A percentile compares a stretch with the other conserved stretches of the same genome.
Conservation (phyloP, 1,284 basidiomycete genomes). For the Neolentinus lepideus region DNA sequence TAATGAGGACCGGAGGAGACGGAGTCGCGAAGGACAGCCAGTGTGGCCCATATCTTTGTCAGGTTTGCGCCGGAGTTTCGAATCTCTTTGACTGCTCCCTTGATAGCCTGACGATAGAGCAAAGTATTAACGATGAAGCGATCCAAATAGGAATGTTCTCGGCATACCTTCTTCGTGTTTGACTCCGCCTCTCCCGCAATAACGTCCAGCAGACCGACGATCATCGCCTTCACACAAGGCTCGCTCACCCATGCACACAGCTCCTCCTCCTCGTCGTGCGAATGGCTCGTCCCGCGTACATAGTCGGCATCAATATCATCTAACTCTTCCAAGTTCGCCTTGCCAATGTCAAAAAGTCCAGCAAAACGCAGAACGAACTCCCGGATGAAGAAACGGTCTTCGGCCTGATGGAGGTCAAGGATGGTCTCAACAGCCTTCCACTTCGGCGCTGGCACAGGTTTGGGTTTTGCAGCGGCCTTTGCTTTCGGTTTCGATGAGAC, state of each 20-base stretch:
- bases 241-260: conserved; percentile 50
- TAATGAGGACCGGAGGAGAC: conserved; percentile 15
- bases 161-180: conserved; percentile 23
- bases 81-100: conserved; percentile 41
- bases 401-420: conserved; percentile 38
- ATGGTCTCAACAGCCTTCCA: conserved; percentile 45
- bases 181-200: conserved; percentile 36
- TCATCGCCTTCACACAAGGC: conserved; percentile 48
- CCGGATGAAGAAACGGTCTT: conserved; percentile 60
- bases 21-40: conserved; percentile 39
- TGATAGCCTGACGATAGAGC: conserved; percentile 29
- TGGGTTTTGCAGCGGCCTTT: conserved; percentile 14
- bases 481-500: conserved; percentile 16
- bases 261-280: conserved; percentile 28
- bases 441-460: conserved; percentile 20
- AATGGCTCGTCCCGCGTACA: conserved; percentile 10
- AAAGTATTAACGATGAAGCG: neutral
- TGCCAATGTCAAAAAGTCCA: conserved; percentile 38
- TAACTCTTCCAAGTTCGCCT: conserved; percentile 52
- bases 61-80: conserved; percentile 45
- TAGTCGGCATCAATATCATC: conserved; percentile 24
- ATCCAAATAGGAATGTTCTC: neutral
- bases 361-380: conserved; percentile 67
- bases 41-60: conserved; percentile 51
- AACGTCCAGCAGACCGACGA: conserved; percentile 51